Evolutionary conservation across 2,329 filamentous ascomycete species (phyloP).

Genomic region (Fusarium torreyae): DNA sequence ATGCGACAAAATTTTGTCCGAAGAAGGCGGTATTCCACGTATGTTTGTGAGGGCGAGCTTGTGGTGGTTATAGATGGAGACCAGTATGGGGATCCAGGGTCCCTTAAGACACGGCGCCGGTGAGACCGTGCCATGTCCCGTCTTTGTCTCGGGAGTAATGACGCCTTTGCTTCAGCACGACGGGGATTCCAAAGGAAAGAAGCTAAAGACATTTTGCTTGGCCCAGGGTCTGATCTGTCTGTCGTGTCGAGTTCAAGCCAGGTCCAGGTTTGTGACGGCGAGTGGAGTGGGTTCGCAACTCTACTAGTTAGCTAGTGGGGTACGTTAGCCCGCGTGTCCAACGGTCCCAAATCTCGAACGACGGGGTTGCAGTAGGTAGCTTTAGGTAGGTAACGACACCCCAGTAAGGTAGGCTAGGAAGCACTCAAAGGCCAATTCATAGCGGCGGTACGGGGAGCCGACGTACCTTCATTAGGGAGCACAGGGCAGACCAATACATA

Average conservation of each 20-base stretch:
- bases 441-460: slow-evolving; percentile 47
- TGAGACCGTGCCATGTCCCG: slow-evolving; percentile 40
- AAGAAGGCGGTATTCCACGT: slow-evolving; percentile 21
- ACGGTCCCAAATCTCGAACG: slow-evolving; percentile 42
- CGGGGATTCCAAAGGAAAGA: slow-evolving; percentile 38
- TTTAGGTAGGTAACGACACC: slow-evolving; percentile 2
- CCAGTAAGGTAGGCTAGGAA: not conserved
- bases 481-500: slow-evolving; percentile 9
- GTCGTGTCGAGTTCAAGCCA: slow-evolving; percentile 42
- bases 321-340: slow-evolving; percentile 30
- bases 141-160: slow-evolving; percentile 41
- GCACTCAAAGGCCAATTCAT: slow-evolving; percentile 27
- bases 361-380: slow-evolving; percentile 32
- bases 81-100: slow-evolving; percentile 29
- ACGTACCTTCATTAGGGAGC: slow-evolving; percentile 34
- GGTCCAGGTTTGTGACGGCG: slow-evolving; percentile 44
- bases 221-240: slow-evolving; percentile 40
- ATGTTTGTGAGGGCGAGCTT: slow-evolving; percentile 29
- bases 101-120: slow-evolving; percentile 31
- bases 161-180: slow-evolving; percentile 39
- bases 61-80: slow-evolving; percentile 37
- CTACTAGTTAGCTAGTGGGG: slow-evolving; percentile 27
- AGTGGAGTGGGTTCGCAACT: slow-evolving; percentile 39
- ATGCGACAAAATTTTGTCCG: not conserved
- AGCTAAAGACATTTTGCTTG: slow-evolving; percentile 42